A percentile compares a stretch with the other conserved stretches of the same genome.
Conservation (phyloP, 768 basidiomycete genomes). For the Tremella fuciformis region DNA sequence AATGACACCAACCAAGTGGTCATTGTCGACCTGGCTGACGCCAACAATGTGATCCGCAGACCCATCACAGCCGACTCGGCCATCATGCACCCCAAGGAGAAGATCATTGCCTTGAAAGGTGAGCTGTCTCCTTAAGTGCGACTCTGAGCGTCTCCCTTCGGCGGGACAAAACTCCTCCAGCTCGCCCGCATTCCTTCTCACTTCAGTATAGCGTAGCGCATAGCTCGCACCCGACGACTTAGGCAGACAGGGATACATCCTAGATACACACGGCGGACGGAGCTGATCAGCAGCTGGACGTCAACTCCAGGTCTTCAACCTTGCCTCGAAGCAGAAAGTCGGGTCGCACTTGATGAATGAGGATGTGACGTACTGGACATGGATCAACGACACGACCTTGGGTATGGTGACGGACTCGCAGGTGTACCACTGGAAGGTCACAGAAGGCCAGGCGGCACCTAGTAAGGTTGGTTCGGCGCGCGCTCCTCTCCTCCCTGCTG, state of each 20-base stretch:
- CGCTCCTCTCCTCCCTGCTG: background rate
- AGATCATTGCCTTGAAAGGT: slow-evolving; percentile 95
- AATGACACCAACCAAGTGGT: slow-evolving; percentile 96
- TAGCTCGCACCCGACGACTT: too few relatives aligned
- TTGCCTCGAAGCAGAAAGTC: slow-evolving; percentile 95
- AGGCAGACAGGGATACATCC: too few relatives aligned
- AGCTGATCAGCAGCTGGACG: slow-evolving; percentile 66
- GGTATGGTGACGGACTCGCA: slow-evolving; percentile 93
- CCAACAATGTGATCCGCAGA: slow-evolving; percentile 74
- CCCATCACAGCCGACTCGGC: slow-evolving; percentile 90
- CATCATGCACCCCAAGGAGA: slow-evolving; percentile 95
- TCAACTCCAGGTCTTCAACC: slow-evolving; percentile 96
- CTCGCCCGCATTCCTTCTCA: too few relatives aligned
- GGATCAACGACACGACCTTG: slow-evolving; percentile 85
- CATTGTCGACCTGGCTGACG: slow-evolving; percentile 95
- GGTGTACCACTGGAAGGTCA: slow-evolving; percentile 81
- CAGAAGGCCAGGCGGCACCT: slow-evolving; percentile 50
- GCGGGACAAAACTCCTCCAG: too few relatives aligned
- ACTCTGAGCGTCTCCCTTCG: background rate
- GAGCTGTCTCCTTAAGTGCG: slow-evolving; percentile 28
- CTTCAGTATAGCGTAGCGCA: too few relatives aligned
- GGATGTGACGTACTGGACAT: slow-evolving; percentile 98
- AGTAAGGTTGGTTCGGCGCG: slow-evolving; percentile 38
- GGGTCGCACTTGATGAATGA: slow-evolving; percentile 91
- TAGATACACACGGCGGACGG: background rate